Conservation (phyloP, 768 basidiomycete species). For the Rhizopogon vulgaris region DNA sequence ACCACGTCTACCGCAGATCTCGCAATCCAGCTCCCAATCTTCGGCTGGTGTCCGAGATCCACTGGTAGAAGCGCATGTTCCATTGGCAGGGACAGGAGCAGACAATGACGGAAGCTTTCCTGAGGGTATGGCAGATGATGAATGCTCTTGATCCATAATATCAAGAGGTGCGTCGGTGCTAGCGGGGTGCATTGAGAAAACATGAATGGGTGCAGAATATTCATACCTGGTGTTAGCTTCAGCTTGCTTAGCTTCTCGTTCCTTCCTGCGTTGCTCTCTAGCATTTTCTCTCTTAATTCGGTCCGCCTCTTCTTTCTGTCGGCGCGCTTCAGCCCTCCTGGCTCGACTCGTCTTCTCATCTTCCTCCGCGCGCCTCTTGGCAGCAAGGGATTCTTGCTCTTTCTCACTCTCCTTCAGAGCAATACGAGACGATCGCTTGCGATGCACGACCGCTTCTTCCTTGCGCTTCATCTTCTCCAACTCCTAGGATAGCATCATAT, state of each 20-base stretch:
- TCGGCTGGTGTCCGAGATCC: slow-evolving; percentile 53
- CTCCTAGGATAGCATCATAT: slow-evolving; percentile 38
- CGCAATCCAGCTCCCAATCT: slow-evolving; percentile 86
- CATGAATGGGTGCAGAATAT: not conserved
- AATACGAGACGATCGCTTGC: slow-evolving; percentile 89
- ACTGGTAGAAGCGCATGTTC: slow-evolving; percentile 20
- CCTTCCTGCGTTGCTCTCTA: slow-evolving; percentile 42
- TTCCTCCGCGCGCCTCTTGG: slow-evolving; percentile 58
- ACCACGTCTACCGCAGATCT: slow-evolving; percentile 71
- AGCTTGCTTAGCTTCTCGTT: slow-evolving; percentile 26
- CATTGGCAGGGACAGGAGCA: slow-evolving; percentile 12
- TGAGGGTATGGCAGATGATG: not conserved
- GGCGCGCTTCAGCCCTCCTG: slow-evolving; percentile 49
- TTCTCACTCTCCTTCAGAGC: slow-evolving; percentile 75
- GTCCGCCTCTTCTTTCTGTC: slow-evolving; percentile 52
- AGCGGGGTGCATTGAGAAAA: slow-evolving; percentile 9
- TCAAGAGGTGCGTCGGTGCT: slow-evolving; percentile 9
- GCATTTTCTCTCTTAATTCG: slow-evolving; percentile 50
- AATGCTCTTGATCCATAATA: not conserved
- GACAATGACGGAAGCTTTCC: not conserved
- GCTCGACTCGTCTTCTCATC: slow-evolving; percentile 63
- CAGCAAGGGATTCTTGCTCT: slow-evolving; percentile 60
- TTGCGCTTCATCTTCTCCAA: slow-evolving; percentile 52
- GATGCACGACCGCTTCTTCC: slow-evolving; percentile 73
- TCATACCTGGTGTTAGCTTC: slow-evolving; percentile 12